Evolutionary conservation across 306 rosid genomes (phyloP), one percentile per base, ranked within the genome.

Genomic region (Dalbergia oliveri): DNA sequence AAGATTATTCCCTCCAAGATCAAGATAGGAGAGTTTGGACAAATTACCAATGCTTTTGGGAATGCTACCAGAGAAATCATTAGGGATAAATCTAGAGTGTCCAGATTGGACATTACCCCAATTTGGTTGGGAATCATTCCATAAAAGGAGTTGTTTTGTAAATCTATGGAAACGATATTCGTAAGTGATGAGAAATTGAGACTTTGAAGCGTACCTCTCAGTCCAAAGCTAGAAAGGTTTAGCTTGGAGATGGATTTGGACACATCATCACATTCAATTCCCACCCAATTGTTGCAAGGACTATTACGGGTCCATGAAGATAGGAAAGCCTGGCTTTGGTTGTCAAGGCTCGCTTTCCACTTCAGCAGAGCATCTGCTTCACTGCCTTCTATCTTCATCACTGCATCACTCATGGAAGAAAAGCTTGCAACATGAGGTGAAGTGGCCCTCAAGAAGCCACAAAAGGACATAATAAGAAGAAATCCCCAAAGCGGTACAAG

Each of bases 331-430:
- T 62, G 68, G n/a, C 77, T 81, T 44, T 66, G 47, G 23, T 66
- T 18, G 45, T 34, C 19, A 56, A 81, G 75, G 47, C 54, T 66
- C 11, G 69, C 43, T 74, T 66, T 81, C 84, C 84, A 81, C 43
- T 66, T 57, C 54, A 73, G 18, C 41, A 81, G 15, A 54, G 70
- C 79, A 31, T 18, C 34, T 73, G 76, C 70, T 81, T 73, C 76
- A 5, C 5, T 37, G 7, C 0, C 9, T 65, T 3, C 6, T 5
- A 26, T 26, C 31, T 26, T 26, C 31, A 26, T 26, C 31, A 26
- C 31, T 12, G 50, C 8, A 11, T 56, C 31, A 26, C 31, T 26
- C 31, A 26, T 26, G 31, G 31, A 26, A 26, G 31, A 26, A 26
- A 26, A 26, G 31, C 31, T 26, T 26, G 31, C 31, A 26, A 26